Evolutionary conservation across 2,329 filamentous ascomycete genomes (phyloP).

Genomic region (Nakataea oryzae): DNA sequence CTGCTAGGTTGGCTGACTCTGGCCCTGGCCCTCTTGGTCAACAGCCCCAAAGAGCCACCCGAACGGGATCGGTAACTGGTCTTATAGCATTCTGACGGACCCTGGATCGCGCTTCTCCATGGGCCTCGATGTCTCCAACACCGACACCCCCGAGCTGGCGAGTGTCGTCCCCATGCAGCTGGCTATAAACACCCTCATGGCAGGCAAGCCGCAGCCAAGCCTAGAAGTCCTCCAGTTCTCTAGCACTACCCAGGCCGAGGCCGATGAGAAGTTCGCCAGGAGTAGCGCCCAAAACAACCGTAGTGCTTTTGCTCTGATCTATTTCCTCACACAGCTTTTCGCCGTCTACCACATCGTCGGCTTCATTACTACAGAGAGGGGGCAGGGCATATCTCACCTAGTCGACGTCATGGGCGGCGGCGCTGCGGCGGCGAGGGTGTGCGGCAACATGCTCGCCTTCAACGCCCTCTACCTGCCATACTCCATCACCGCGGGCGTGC

Average conservation of each 20-base stretch:
- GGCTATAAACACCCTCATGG: slow-evolving; percentile 66
- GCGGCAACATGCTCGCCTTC: slow-evolving; percentile 73
- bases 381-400: slow-evolving; percentile 77
- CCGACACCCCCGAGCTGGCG: slow-evolving; percentile 61
- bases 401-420: slow-evolving; percentile 89
- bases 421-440: slow-evolving; percentile 62
- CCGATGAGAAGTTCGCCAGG: slow-evolving; percentile 58
- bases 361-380: slow-evolving; percentile 74
- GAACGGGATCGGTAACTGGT: slow-evolving; percentile 69
- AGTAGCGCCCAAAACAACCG: slow-evolving; percentile 58
- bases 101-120: slow-evolving; percentile 50
- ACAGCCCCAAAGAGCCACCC: slow-evolving; percentile 32
- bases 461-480: slow-evolving; percentile 69
- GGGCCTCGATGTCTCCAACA: slow-evolving; percentile 50
- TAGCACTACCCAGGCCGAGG: slow-evolving; percentile 54
- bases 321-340: slow-evolving; percentile 65
- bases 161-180: slow-evolving; percentile 69
- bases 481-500: slow-evolving; percentile 59
- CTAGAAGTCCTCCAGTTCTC: not conserved
- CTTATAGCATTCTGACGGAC: slow-evolving; percentile 76
- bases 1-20: not conserved
- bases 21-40: not conserved
- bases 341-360: slow-evolving; percentile 82
- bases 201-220: slow-evolving; percentile 25
- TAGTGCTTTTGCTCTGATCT: slow-evolving; percentile 38